phyloP scores from a whole-genome alignment of 176 grass and related monocot species.

The Aegilops sharonensis region DNA sequence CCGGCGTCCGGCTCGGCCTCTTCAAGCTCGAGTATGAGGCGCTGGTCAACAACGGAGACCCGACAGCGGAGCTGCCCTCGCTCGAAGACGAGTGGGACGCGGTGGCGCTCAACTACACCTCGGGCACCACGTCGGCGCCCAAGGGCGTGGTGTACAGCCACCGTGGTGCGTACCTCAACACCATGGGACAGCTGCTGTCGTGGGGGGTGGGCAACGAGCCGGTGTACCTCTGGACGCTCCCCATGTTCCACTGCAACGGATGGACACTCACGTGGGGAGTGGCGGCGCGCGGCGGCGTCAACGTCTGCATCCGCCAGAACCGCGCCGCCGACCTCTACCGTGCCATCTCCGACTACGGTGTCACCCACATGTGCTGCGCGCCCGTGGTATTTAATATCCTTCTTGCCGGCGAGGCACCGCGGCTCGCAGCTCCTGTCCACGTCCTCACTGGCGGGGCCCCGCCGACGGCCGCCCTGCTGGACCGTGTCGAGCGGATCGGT shows the following conservation, averaged over 20 bases:
- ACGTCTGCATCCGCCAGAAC: slow-evolving; percentile 54
- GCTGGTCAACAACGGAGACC: neutral
- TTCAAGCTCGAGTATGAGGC: slow-evolving; percentile 52
- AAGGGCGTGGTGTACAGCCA: slow-evolving; percentile 77
- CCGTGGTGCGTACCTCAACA: slow-evolving; percentile 64
- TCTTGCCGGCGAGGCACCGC: neutral
- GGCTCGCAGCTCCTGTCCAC: too few species aligned
- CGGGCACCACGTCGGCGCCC: slow-evolving; percentile 63
- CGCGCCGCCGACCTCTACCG: slow-evolving; percentile 36
- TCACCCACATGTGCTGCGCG: slow-evolving; percentile 76
- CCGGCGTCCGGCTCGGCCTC: slow-evolving; percentile 33
- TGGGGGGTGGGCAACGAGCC: slow-evolving; percentile 51
- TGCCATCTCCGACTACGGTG: slow-evolving; percentile 43
- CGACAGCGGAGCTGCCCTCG: neutral
- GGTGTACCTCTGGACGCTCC: slow-evolving; percentile 77
- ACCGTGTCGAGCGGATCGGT: too few species aligned
- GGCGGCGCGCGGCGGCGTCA: slow-evolving; percentile 59
- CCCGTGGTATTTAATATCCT: slow-evolving; percentile 62
- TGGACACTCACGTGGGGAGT: slow-evolving; percentile 79
- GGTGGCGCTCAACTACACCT: slow-evolving; percentile 65
- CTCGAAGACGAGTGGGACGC: slow-evolving; percentile 55
- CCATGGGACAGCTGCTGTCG: slow-evolving; percentile 45
- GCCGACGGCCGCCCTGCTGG: too few species aligned
- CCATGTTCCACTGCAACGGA: slow-evolving; percentile 86
- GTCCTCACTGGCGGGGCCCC: too few species aligned